Base-by-base conservation (phyloP, 495 filamentous ascomycete genomes). In the Neurospora sublineolata region DNA sequence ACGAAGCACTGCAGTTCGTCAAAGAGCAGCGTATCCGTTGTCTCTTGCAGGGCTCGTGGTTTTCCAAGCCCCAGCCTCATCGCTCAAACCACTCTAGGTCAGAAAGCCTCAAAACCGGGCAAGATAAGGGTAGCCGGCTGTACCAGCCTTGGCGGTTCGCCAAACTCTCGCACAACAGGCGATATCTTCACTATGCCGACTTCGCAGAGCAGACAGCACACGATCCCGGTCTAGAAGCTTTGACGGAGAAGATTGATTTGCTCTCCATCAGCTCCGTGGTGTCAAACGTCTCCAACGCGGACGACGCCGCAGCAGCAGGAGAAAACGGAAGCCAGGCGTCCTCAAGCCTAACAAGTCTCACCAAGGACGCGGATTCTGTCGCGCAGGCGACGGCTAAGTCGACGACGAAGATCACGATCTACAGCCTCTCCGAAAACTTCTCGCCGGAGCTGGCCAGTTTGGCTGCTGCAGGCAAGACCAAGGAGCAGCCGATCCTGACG, bases 21-120 rank as follows among this genome's bases (percentile, higher is more conserved):
- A 97, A 95, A 77, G 95, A 99, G 79, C 95, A 99, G 79, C 89
- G 95, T 67, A 92, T 97, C 70, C 87, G 96, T n/a, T 97, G 93
- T 79, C 84, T 99, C 16, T 84, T 97, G 14, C 87, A 91, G 71
- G 95, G 95, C 36, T 88, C 90, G 27, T 99, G 96, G 96, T 98
- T 99, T 77, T 87, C 91, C 7, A 87, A 91, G 70, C 83, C 80
- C 23, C 77, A 75, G 27, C 78, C 80, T 38, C 82, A 64, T 18
- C 52, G 52, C 2, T 64, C 52, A 8, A 33, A 64, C 7, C 52
- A 64, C 52, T 64, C 52, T 18, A 64, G 52, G 52, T 30, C 52
- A 36, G 52, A 64, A 64, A 64, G 52, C 52, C 27, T 64, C 52
- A 64, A 64, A 82, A 78, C 75, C 78, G 79, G 33, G 1, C 23